phyloP scores from a whole-genome alignment of 768 basidiomycete species.

The Kwoniella pini region DNA sequence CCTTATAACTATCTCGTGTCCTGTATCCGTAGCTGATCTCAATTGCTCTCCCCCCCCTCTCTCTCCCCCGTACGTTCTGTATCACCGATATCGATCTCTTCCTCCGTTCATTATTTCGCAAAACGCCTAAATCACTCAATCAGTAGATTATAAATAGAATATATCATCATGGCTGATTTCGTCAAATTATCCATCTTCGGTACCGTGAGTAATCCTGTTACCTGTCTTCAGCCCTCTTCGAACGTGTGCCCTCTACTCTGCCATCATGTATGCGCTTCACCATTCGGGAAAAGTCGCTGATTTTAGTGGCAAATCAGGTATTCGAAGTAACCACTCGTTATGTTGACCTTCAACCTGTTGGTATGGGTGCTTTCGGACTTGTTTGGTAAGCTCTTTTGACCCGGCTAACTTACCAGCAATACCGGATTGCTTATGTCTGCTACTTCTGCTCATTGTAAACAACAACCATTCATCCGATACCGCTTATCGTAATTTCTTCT shows the following conservation, averaged over 20 bases:
- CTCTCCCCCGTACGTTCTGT: too few relatives aligned
- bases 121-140: not conserved
- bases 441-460: not conserved
- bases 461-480: not conserved
- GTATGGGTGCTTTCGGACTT: conserved; percentile 99
- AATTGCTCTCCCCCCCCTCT: too few relatives aligned
- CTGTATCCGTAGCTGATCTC: too few relatives aligned
- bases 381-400: conserved; percentile 70
- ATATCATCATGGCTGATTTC: conserved; percentile 59
- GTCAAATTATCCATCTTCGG: conserved; percentile 99
- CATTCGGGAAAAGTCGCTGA: not conserved
- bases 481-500: too few relatives aligned
- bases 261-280: not conserved
- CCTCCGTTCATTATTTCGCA: too few relatives aligned
- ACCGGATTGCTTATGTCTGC: too few relatives aligned
- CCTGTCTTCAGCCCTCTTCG: not conserved
- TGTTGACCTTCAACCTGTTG: conserved; percentile 98
- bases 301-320: conserved; percentile 36
- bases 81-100: too few relatives aligned
- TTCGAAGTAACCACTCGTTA: conserved; percentile 92
- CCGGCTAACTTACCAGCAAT: too few relatives aligned
- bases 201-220: conserved; percentile 62
- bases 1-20: too few relatives aligned
- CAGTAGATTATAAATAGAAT: not conserved
- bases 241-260: too few relatives aligned